Evolutionary conservation across 441 rosid genomes (phyloP).

Genomic region (Viola pubescens): DNA sequence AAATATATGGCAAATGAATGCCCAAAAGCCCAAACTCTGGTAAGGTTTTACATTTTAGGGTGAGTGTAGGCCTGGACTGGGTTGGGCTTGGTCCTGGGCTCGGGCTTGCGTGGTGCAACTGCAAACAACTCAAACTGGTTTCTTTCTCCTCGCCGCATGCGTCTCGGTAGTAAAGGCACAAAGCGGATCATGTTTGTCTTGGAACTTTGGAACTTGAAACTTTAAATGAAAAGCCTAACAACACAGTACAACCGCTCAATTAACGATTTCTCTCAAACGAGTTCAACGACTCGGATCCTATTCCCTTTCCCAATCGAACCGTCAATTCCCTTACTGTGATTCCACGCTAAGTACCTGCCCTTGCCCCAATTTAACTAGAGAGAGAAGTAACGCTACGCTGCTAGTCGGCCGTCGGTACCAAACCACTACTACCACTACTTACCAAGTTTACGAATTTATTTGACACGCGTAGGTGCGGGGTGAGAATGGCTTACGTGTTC

Average conservation of each 20-base stretch:
- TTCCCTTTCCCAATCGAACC: not conserved
- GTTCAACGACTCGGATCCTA: not conserved
- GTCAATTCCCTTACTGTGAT: not conserved
- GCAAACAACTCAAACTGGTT: too few species aligned
- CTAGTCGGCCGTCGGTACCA: not conserved
- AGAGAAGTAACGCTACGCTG: not conserved
- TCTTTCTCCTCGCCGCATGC: too few species aligned
- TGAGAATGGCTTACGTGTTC: not conserved
- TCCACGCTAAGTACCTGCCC: not conserved
- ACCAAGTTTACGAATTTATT: too few species aligned
- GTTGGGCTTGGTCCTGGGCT: too few species aligned
- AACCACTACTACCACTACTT: not conserved
- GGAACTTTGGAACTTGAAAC: not conserved
- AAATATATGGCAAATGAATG: too few species aligned
- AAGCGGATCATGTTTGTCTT: too few species aligned
- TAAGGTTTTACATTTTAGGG: too few species aligned
- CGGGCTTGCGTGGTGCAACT: too few species aligned
- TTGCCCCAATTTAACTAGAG: too few species aligned
- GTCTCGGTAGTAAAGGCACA: too few species aligned
- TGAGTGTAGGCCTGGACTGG: too few species aligned
- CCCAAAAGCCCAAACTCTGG: too few species aligned
- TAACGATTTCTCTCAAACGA: not conserved
- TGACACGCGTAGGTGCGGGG: not conserved
- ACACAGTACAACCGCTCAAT: not conserved
- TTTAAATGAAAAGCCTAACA: not conserved